Evolutionary conservation across 2,329 filamentous ascomycete species (phyloP).

Genomic region (Aspergillus piperis): DNA sequence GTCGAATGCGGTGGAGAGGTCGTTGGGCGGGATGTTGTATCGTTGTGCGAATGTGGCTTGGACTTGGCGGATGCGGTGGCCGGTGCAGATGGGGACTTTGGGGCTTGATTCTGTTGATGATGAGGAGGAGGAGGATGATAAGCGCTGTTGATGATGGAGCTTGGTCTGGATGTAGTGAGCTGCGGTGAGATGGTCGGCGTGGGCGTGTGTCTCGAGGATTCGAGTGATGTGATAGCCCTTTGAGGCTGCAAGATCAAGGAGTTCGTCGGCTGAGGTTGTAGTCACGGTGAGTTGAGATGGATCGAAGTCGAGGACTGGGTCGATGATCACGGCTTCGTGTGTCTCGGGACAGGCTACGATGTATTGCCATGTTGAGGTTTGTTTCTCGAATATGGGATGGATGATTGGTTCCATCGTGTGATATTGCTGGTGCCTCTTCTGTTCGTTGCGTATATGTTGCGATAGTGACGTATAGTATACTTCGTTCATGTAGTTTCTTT

Average conservation of each 20-base stretch:
- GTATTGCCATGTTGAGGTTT: constrained; percentile 47
- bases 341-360: constrained; percentile 58
- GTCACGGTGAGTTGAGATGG: constrained; percentile 46
- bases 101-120: too few relatives aligned
- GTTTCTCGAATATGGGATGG: constrained; percentile 7
- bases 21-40: constrained; percentile 50
- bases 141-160: neutral
- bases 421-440: too few relatives aligned
- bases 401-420: neutral
- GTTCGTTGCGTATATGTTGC: too few relatives aligned
- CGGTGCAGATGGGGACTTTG: constrained; percentile 55
- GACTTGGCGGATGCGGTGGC: constrained; percentile 55
- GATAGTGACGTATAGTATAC: too few relatives aligned
- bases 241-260: constrained; percentile 50
- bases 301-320: constrained; percentile 63
- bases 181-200: constrained; percentile 59
- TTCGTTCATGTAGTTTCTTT: too few relatives aligned
- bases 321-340: constrained; percentile 57
- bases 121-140: too few relatives aligned
- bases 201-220: constrained; percentile 62
- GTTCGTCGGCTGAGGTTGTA: constrained; percentile 55
- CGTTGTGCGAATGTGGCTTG: constrained; percentile 53
- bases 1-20: constrained; percentile 55
- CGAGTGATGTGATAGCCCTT: constrained; percentile 52
- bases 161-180: constrained; percentile 35